Evolutionary conservation across 1,284 basidiomycete species (phyloP), one percentile per base, ranked within the genome.

Genomic region (Boletellus deceptivus): DNA sequence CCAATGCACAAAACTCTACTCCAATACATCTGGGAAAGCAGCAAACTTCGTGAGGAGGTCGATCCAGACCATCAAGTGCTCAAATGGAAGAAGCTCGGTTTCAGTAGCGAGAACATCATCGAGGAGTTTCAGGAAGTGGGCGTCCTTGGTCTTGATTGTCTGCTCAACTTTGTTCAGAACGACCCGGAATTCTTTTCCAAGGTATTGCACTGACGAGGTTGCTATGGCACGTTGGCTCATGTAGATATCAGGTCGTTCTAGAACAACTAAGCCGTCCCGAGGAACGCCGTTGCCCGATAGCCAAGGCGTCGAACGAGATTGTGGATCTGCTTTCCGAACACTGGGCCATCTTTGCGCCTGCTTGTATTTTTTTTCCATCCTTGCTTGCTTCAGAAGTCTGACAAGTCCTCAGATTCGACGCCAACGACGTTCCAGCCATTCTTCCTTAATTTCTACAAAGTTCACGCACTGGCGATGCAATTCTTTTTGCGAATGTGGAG

Each of bases 401-500:
- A 67, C 46, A 45, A 40, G 46, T 53, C 10, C 48, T 48, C 37
- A 89, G 89, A 90, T 68, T 89, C 88, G 8, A 89, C 88, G 2
- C 86, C 90, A 4, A 87, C 89, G 1, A 81, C 85, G 1, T 95
- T 92, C 70, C 88, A 92, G 59, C 92, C 93, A 0, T 93, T 94
- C 73, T 87, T 98, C 68, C 78, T 98, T 54, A 90, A 91, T 60
- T 92, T 95, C 65, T 79, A 82, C 58, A 84, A 83, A 53, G 85
- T 96, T 10, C 95, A 98, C 69, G 75, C 80, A 6, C 74, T 96
- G 4, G 89, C 90, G 2, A 83, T 91, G 25, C 84, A 84, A 50
- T 97, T 98, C 75, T 97, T 97, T 74, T 72, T 94, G 25, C 82
- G 92, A 55, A 96, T 98, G 87, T 98, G 94, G 94, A 84, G 81